phyloP scores from a whole-genome alignment of 2,329 filamentous ascomycete genomes.

The Dactylellina sp. region DNA sequence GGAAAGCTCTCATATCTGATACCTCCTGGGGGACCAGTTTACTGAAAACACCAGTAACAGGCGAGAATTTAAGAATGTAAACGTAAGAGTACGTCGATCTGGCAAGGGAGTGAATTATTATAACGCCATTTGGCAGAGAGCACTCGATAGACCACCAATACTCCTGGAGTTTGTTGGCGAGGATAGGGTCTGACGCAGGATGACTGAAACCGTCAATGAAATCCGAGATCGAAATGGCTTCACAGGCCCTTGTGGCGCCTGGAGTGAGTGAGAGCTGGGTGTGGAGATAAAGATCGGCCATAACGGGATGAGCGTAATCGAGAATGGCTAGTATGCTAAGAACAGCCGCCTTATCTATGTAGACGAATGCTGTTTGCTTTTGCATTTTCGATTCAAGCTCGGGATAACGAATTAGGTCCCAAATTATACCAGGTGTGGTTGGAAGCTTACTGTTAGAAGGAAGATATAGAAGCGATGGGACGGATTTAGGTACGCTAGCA shows the following conservation, averaged over 20 bases:
- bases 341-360: conserved; percentile 38
- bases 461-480: conserved; percentile 20
- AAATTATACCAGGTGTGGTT: conserved; percentile 9
- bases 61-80: conserved; percentile 49
- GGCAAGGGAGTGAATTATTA: conserved; percentile 50
- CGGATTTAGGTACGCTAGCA: neutral
- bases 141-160: conserved; percentile 53
- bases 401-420: conserved; percentile 11
- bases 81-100: conserved; percentile 41
- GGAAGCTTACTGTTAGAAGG: neutral
- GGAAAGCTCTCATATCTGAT: conserved; percentile 34
- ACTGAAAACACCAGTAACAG: conserved; percentile 49
- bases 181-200: conserved; percentile 21
- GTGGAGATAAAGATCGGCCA: conserved; percentile 43
- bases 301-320: conserved; percentile 16
- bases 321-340: conserved; percentile 35
- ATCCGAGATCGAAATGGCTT: conserved; percentile 13
- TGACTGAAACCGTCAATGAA: conserved; percentile 48
- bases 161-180: conserved; percentile 21
- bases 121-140: conserved; percentile 43
- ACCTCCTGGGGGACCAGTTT: conserved; percentile 41
- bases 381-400: conserved; percentile 19
- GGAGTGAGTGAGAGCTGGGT: conserved; percentile 14
- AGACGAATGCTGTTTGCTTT: conserved; percentile 33
- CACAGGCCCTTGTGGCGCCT: conserved; percentile 19